Evolutionary conservation across 768 basidiomycete species (phyloP).

Genomic region (Trametes elegans): DNA sequence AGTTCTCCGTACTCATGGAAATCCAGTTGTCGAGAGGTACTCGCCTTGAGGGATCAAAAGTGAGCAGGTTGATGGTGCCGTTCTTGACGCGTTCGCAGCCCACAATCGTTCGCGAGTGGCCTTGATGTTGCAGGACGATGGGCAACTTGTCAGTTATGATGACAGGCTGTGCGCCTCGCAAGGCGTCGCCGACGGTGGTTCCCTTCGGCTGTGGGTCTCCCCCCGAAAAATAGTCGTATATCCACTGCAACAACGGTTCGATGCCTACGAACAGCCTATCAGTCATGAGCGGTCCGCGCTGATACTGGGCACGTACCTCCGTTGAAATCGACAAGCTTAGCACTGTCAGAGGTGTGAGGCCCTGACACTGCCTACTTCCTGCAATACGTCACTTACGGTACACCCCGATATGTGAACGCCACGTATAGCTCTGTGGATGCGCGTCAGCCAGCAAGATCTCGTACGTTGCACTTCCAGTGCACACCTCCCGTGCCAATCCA

Average conservation of each 20-base stretch:
- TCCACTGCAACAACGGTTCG: slow-evolving; percentile 60
- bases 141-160: slow-evolving; percentile 67
- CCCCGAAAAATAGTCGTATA: slow-evolving; percentile 64
- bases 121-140: slow-evolving; percentile 76
- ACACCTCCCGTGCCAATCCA: slow-evolving; percentile 87
- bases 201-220: slow-evolving; percentile 22
- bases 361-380: not conserved
- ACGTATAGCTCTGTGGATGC: slow-evolving; percentile 61
- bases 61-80: slow-evolving; percentile 60
- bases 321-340: slow-evolving; percentile 62
- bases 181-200: slow-evolving; percentile 47
- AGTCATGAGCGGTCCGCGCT: too few relatives aligned
- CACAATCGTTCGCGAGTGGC: slow-evolving; percentile 86
- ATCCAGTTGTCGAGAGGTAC: slow-evolving; percentile 15
- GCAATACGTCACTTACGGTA: slow-evolving; percentile 59
- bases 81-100: slow-evolving; percentile 72
- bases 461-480: slow-evolving; percentile 5
- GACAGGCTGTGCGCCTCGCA: slow-evolving; percentile 52
- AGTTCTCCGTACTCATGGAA: not conserved
- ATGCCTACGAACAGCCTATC: too few relatives aligned
- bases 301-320: slow-evolving; percentile 43
- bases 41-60: slow-evolving; percentile 77
- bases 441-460: not conserved
- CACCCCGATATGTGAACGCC: slow-evolving; percentile 73
- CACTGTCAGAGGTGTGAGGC: slow-evolving; percentile 35